Evolutionary conservation across 2,329 filamentous ascomycete genomes (phyloP), one percentile per base, ranked within the genome.

Genomic region (Paecilomyces sp.): DNA sequence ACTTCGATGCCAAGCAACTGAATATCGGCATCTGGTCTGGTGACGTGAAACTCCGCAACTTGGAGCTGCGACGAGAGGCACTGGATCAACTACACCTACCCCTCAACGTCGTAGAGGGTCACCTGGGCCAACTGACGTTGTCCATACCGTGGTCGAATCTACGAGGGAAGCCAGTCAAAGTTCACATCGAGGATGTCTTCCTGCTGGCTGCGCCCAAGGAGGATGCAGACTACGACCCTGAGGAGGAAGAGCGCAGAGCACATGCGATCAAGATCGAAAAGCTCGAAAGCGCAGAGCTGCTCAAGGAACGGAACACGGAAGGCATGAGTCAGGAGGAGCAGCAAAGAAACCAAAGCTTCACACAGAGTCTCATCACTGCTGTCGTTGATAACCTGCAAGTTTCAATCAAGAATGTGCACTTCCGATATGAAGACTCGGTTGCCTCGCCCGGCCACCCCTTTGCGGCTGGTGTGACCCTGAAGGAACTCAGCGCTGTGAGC

Each of bases 1-100:
- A 99, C 79, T 99, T 99, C 75, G 94, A 99, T 77, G 91, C 94
- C 58, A 89, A 91, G 70, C 94, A 99, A 80, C 84, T 99, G 66
- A 99, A 99, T 74, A 92, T 99, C 64, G 94, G 95, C 64, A 99
- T 99, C 70, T 99, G 93, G 94, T 96, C 91, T 24, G 94, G 95
- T 68, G 94, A 99, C 80, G 94, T 99, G 70, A 96, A 96, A 79
- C 83, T 99, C 54, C 88, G 88, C 62, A 88, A 99, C 70, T 87
- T 99, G 61, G 90, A 99, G 79, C 84, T 99, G 55, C 91, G 92
- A 59, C 86, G 90, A 60, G 94, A 99, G 81, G 94, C 94, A 18
- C 88, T 99, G 65, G 94, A 99, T 73, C 95, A 99, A 80, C 85
- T 99, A 66, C 95, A 91, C 74, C 85, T 99, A 5, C 94, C 94